Percentiles rank a stretch among this genome's conserved stretches.
Evolutionary conservation across 2,329 filamentous ascomycete species (phyloP).

Genomic region (Fusarium virguliforme): DNA sequence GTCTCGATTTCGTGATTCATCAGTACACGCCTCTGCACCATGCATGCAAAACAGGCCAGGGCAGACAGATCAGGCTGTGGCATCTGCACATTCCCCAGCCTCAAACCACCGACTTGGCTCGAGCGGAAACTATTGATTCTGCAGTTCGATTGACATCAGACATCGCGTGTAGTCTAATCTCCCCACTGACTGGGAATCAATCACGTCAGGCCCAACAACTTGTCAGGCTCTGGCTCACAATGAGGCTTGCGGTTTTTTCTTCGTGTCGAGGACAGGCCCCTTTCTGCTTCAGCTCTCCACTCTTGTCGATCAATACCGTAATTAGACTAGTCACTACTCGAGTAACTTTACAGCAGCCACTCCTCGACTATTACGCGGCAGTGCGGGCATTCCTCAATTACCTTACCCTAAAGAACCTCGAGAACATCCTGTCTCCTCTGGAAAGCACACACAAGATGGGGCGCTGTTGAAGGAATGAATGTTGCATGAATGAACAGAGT

Average conservation of each 20-base stretch:
- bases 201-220: not conserved
- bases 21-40: constrained; percentile 1
- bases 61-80: not conserved
- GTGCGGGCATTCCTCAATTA: not conserved
- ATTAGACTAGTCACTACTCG: not conserved
- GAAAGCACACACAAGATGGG: not conserved
- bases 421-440: not conserved
- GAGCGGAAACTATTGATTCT: constrained; percentile 6
- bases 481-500: too few species aligned
- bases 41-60: not conserved
- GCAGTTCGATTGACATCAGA: not conserved
- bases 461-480: too few species aligned
- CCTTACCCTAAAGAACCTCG: not conserved
- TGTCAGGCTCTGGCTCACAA: not conserved
- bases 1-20: not conserved
- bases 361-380: not conserved
- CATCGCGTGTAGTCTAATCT: not conserved
- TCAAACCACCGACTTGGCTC: constrained; percentile 4
- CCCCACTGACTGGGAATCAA: not conserved
- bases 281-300: not conserved
- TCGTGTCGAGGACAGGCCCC: not conserved
- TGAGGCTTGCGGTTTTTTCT: not conserved
- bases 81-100: constrained; percentile 4
- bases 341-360: not conserved
- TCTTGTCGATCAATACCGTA: constrained; percentile 2